A percentile compares a stretch with the other conserved stretches of the same genome.
Evolutionary conservation across 129 eudicot species (phyloP).

Genomic region (Tagetes erecta): DNA sequence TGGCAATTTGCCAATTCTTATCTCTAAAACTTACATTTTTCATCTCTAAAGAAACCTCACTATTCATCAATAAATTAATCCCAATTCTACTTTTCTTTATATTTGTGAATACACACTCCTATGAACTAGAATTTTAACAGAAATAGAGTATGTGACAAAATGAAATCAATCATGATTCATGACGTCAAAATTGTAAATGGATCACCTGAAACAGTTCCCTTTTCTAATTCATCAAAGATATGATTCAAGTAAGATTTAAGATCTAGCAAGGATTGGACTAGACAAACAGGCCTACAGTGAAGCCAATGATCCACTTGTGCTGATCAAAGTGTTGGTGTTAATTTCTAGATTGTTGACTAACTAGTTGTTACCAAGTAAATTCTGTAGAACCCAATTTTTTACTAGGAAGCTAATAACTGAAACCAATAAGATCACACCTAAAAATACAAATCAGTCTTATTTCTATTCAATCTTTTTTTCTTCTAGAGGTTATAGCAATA

Average conservation of each 20-base stretch:
- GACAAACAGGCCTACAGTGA: not conserved
- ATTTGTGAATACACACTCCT: not conserved
- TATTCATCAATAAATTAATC: not conserved
- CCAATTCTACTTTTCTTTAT: not conserved
- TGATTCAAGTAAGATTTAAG: not conserved
- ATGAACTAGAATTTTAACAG: not conserved
- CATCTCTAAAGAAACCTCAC: not conserved
- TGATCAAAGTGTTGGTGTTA: not conserved
- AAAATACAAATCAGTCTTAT: not conserved
- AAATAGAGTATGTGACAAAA: not conserved
- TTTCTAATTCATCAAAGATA: not conserved
- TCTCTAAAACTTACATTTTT: not conserved
- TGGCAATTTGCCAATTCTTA: not conserved
- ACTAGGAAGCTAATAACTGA: constrained; percentile 7
- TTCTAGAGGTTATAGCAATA: constrained; percentile 12
- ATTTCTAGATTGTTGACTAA: constrained; percentile 6
- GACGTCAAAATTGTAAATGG: not conserved
- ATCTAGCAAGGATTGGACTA: constrained; percentile 12
- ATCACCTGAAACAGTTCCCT: not conserved
- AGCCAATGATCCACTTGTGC: not conserved
- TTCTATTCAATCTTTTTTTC: not conserved
- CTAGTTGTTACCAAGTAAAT: not conserved
- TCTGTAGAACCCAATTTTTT: not conserved
- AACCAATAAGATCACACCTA: not conserved
- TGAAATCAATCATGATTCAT: constrained; percentile 3